phyloP scores from a whole-genome alignment of 176 grass and related monocot species.

The Rhynchospora breviuscula region DNA sequence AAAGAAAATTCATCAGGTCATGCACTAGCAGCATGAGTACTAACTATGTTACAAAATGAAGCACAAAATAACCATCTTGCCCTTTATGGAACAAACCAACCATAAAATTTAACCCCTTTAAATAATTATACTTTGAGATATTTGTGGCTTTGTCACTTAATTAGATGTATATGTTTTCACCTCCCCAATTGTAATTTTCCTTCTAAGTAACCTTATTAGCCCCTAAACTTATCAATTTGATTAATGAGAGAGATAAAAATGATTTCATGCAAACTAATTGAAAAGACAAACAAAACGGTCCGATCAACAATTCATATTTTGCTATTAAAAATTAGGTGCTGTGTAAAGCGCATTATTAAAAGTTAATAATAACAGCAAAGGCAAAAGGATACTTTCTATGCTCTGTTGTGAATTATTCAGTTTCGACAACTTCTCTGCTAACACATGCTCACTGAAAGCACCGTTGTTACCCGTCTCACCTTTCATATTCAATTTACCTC shows the following conservation, averaged over 20 bases:
- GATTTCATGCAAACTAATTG: neutral
- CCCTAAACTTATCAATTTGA: neutral
- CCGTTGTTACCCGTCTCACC: constrained; percentile 27
- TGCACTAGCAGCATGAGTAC: neutral
- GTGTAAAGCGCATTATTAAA: neutral
- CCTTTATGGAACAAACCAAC: neutral
- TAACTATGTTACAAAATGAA: constrained; percentile 1
- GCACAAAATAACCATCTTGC: neutral
- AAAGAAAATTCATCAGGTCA: neutral
- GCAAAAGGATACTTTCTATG: constrained; percentile 87
- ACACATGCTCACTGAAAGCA: constrained; percentile 68
- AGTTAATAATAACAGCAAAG: neutral
- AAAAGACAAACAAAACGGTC: neutral
- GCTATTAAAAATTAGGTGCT: neutral
- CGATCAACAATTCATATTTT: neutral
- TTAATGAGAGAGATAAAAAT: neutral
- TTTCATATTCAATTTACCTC: constrained; percentile 19
- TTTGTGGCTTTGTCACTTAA: neutral
- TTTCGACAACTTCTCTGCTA: constrained; percentile 79
- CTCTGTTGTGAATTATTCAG: constrained; percentile 86
- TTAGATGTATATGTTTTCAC: neutral
- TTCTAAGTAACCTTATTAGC: neutral
- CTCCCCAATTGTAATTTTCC: neutral
- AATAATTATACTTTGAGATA: neutral
- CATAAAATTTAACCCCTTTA: neutral